Percentiles rank a stretch among this genome's conserved stretches.
Conservation (phyloP, 768 basidiomycete genomes). For the Kwoniella sp. region DNA sequence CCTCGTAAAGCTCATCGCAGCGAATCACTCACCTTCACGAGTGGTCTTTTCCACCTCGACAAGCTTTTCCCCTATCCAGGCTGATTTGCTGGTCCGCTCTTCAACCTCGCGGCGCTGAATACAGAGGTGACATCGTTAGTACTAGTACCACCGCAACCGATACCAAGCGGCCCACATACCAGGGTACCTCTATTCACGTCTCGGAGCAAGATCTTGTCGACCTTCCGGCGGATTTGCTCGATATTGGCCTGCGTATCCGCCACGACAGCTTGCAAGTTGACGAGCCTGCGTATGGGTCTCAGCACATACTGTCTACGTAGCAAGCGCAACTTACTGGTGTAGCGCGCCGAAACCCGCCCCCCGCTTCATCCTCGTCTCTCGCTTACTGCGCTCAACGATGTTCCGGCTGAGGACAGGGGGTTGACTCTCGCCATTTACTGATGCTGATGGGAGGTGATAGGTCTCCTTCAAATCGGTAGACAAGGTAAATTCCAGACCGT, state of each 20-base stretch:
- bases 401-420: not conserved
- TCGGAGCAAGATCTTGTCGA: conserved; percentile 42
- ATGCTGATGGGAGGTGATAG: conserved; percentile 19
- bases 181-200: conserved; percentile 54
- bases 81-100: conserved; percentile 61
- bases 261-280: conserved; percentile 53
- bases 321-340: conserved; percentile 55
- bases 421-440: conserved; percentile 42
- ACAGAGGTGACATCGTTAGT: not conserved
- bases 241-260: conserved; percentile 52
- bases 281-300: conserved; percentile 47
- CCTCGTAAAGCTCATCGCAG: too few relatives aligned
- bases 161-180: conserved; percentile 20
- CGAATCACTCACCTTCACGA: conserved; percentile 55
- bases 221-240: conserved; percentile 45
- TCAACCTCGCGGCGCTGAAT: conserved; percentile 64
- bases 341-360: conserved; percentile 51
- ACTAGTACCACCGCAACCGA: not conserved
- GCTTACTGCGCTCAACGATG: conserved; percentile 42
- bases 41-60: conserved; percentile 53
- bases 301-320: not conserved
- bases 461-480: conserved; percentile 14
- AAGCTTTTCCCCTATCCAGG: conserved; percentile 55
- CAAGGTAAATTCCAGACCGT: conserved; percentile 38
- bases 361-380: conserved; percentile 50